Base-by-base conservation (phyloP, 257 asterid genomes). In the Solanum verrucosum region DNA sequence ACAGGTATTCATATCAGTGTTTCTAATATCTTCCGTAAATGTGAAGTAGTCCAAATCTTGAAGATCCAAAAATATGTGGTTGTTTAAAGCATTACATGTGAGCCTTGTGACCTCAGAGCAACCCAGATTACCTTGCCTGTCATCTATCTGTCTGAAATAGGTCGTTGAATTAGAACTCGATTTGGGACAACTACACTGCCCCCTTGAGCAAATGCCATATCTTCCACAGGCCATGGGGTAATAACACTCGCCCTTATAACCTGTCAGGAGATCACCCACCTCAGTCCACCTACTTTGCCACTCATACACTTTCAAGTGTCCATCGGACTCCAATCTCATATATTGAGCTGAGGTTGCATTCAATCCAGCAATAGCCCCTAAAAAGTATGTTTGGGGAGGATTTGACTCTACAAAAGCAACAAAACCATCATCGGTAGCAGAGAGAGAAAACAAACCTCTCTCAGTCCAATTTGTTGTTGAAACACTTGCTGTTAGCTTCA, bases 151-250 rank as follows among this genome's bases (percentile, higher is more conserved):
- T 72, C 60, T 77, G 84, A 93, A 93, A 75, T 81, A 88, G 85
- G 4, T 84, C 37, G 18, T 74, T 13, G 85, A 29, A 84, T 38
- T 85, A 56, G 86, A 49, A 3, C 71, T 86, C 49, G 92, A 85
- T 85, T 59, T 71, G 14, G 94, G 94, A 29, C 95, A 92, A 42
- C 90, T 88, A 44, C 95, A 92, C 63, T 90, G 90, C 83, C 92
- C 87, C 37, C 77, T 87, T 4, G 90, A 87, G 89, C 94, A 93
- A 85, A 93, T 85, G 21, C 94, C 91, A 44, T 88, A 78, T 11
- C 21, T 34, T 8, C 95, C 95, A 85, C 94, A 93, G 27, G 82
- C 91, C 92, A 87, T 56, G 3, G 96, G 94, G n/a, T 91, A 90
- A 42, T 33, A 15, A 34, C 95, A 91, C 42, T 12, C 89, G 4